Conservation (phyloP, 1,284 basidiomycete species). For the Amylostereum areolatum region DNA sequence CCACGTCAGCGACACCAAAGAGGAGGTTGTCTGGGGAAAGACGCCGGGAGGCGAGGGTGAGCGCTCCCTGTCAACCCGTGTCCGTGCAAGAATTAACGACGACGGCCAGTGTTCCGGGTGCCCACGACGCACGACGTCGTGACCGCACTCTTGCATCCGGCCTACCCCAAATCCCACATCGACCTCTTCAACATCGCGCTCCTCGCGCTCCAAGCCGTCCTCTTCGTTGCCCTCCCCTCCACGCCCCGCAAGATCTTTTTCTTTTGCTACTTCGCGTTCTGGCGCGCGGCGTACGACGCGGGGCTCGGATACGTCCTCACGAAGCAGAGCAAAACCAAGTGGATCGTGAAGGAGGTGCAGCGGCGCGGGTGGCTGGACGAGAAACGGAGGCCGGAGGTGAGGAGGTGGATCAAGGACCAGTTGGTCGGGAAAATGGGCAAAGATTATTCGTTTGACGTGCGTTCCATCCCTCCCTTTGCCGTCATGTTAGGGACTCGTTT, state of each 20-base stretch:
- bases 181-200: constrained; percentile 83
- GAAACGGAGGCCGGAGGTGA: constrained; percentile 53
- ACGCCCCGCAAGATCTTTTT: constrained; percentile 62
- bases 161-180: constrained; percentile 86
- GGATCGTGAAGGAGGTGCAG: constrained; percentile 84
- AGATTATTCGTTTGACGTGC: constrained; percentile 87
- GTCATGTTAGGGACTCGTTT: constrained; percentile 4
- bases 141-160: constrained; percentile 85
- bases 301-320: constrained; percentile 93
- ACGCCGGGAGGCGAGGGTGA: constrained; percentile 79
- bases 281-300: constrained; percentile 88
- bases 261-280: constrained; percentile 86
- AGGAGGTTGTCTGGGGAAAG: constrained; percentile 83
- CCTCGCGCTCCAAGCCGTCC: constrained; percentile 70
- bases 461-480: constrained; percentile 21
- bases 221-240: constrained; percentile 69
- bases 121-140: constrained; percentile 95
- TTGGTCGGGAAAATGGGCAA: constrained; percentile 91
- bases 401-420: constrained; percentile 83
- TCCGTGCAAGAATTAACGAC: neutral
- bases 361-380: constrained; percentile 85
- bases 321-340: constrained; percentile 89
- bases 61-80: constrained; percentile 17
- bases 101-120: constrained; percentile 77
- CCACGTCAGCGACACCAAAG: constrained; percentile 16